Evolutionary conservation across 495 filamentous ascomycete species (phyloP).

Genomic region (Coniosporium apollinis): DNA sequence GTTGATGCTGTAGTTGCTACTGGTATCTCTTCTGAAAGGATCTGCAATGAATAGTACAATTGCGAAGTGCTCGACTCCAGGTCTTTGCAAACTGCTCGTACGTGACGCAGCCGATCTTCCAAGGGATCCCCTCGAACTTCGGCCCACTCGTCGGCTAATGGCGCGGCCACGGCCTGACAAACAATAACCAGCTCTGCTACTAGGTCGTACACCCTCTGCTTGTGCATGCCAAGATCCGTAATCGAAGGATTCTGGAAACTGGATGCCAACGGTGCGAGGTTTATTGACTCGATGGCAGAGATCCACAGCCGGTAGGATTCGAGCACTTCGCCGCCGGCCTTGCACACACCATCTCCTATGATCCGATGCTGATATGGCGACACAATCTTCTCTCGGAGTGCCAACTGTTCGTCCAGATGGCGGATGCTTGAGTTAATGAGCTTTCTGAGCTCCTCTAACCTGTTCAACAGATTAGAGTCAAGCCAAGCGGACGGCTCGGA

Average conservation of each 20-base stretch:
- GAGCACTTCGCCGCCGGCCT: slow-evolving; percentile 55
- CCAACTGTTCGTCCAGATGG: slow-evolving; percentile 70
- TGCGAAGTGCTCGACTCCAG: slow-evolving; percentile 77
- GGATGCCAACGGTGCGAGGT: slow-evolving; percentile 56
- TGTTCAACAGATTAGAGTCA: slow-evolving; percentile 60
- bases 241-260: slow-evolving; percentile 70
- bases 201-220: slow-evolving; percentile 82
- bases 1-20: slow-evolving; percentile 26
- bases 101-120: slow-evolving; percentile 70
- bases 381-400: slow-evolving; percentile 57
- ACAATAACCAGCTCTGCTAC: slow-evolving; percentile 75
- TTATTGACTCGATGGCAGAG: slow-evolving; percentile 71
- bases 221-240: slow-evolving; percentile 72
- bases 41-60: slow-evolving; percentile 69
- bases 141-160: slow-evolving; percentile 88
- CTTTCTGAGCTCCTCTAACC: slow-evolving; percentile 67
- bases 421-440: slow-evolving; percentile 68
- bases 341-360: slow-evolving; percentile 59
- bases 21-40: slow-evolving; percentile 66
- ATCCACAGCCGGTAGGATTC: slow-evolving; percentile 81
- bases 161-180: slow-evolving; percentile 75
- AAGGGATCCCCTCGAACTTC: slow-evolving; percentile 78
- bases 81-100: slow-evolving; percentile 56
- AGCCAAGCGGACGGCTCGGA: slow-evolving; percentile 56
- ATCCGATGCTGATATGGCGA: slow-evolving; percentile 50